Evolutionary conservation across 139 green algal species (phyloP), one percentile per base, ranked within the genome.

Genomic region (Nannochloris sp.): DNA sequence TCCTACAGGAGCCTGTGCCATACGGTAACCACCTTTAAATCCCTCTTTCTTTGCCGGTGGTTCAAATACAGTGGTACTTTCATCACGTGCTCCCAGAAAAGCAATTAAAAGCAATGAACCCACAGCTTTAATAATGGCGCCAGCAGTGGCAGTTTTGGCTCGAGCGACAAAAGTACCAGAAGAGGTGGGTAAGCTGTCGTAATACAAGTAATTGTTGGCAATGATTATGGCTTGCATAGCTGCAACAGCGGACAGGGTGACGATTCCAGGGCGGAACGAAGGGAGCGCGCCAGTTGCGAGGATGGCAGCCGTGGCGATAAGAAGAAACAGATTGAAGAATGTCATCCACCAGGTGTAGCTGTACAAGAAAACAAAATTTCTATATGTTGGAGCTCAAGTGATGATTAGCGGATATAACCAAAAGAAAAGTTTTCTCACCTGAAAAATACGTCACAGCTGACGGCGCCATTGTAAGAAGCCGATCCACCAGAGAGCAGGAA

Each of bases 81-180:
- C 59, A 55, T 65, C 59, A 23, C 34, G 27, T 6, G 25, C 15
- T 9, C 59, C 59, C 6, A 36, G 9, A 35, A 57, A 35, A 23
- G 14, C 19, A n/a, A 65, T 36, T 13, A 65, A 55, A 14, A 65
- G 13, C 8, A 65, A n/a, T 15, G 44, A 27, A 1, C 32, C 59
- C 23, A 65, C 39, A 24, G 59, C 27, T 55, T 65, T 65, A n/a
- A 65, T 65, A 8, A 65, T 55, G 37, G 59, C 59, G 24, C 59
- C 59, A 51, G 59, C 59, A 10, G 25, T n/a, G 0, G 59, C 25
- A 8, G 51, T 33, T 12, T 23, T 48, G 25, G 59, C 59, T 37
- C 59, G 37, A 23, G 33, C 32, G 9, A 24, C 12, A 55, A 65
- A 65, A 12, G 33, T 31, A 19, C 32, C 32, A 38, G 14, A 46